Base-by-base conservation (phyloP, 768 basidiomycete genomes). In the Kondoa subrosea region DNA sequence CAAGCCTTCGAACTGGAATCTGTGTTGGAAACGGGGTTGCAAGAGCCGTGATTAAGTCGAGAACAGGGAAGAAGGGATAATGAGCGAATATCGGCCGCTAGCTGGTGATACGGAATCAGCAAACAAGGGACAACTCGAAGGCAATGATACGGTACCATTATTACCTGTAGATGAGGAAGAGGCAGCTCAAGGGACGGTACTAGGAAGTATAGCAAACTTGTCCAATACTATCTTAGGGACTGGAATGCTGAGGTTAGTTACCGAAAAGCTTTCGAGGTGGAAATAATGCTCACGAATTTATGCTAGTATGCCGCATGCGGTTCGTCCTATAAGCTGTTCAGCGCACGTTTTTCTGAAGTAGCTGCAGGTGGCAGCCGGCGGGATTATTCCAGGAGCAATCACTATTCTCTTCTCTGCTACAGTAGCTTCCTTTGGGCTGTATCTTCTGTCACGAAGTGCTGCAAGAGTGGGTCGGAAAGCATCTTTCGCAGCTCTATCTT, bases 361-460 rank as follows among this genome's bases (percentile, higher is more conserved):
- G 34, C 57, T 65, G 16, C 26, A 34, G 31, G 85, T 96, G 82
- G 89, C 92, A 2, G 87, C 90, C 3, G 85, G 85, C 65, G 93
- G 93, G 1, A 77, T 96, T 59, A 82, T 96, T 67, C 92, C 91
- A 3, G 93, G 93, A 8, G 83, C 93, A 66, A 71, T 95, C 21
- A 92, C 90, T 29, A 95, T 93, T 73, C 71, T 85, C 14, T 83
- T 90, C 71, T 93, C 87, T 21, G 93, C 87, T 3, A 72, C 75
- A 2, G 83, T 88, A 4, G 86, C 85, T 1, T 84, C 81, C 0
- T 91, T 96, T 73, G 93, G 93, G 17, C 78, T 99, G 4, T 93
- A 95, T 75, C 81, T 96, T 34, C 82, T 97, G 56, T 86, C 88
- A 12, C 78, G 87, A 17, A 91, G 88, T 76, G 93, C 92, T 0